phyloP scores from a whole-genome alignment of 257 asterid genomes.

The Salvia miltiorrhiza region DNA sequence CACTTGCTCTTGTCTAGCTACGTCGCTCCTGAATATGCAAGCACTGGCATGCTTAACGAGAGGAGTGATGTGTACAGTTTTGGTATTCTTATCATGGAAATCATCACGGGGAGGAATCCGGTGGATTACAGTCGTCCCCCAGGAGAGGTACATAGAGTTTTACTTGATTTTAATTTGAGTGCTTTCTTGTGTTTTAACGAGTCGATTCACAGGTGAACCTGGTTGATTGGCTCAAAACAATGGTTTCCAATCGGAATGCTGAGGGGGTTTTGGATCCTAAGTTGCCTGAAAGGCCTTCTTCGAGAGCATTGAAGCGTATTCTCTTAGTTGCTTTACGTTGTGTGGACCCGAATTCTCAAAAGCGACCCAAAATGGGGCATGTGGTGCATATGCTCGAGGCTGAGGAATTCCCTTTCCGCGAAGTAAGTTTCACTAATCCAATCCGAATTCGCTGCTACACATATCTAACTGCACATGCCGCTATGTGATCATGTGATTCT shows the following conservation, averaged over 20 bases:
- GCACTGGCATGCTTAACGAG: conserved; percentile 96
- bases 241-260: conserved; percentile 80
- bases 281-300: conserved; percentile 64
- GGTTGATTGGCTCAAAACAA: conserved; percentile 87
- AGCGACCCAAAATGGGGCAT: conserved; percentile 93
- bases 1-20: conserved; percentile 46
- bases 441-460: neutral
- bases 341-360: conserved; percentile 80
- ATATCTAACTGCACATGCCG: conserved; percentile 7
- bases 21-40: conserved; percentile 94
- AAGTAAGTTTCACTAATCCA: conserved; percentile 43
- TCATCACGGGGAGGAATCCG: conserved; percentile 76
- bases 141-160: conserved; percentile 46
- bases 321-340: conserved; percentile 84
- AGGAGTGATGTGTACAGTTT: conserved; percentile 90
- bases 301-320: conserved; percentile 74
- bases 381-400: conserved; percentile 94
- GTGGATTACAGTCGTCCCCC: conserved; percentile 89
- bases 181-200: neutral
- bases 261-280: conserved; percentile 87
- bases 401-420: conserved; percentile 85
- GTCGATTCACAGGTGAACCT: conserved; percentile 59
- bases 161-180: neutral
- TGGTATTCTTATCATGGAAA: conserved; percentile 93
- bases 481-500: neutral